phyloP scores from a whole-genome alignment of 257 asterid genomes.

The Solanum arcanum region DNA sequence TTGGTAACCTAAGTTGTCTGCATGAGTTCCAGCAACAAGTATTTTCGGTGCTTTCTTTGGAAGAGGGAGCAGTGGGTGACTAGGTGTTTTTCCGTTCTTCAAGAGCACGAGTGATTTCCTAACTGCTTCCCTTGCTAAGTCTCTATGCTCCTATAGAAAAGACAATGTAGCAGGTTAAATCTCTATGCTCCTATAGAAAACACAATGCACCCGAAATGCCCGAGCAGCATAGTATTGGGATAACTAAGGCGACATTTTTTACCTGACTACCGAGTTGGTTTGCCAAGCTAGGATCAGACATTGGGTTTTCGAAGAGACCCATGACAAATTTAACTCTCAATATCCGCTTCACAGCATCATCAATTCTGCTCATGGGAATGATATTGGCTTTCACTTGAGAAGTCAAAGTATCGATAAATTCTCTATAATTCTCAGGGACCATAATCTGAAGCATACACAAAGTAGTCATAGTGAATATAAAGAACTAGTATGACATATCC shows the following conservation, averaged over 20 bases:
- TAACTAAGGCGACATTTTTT: background rate
- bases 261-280: slow-evolving; percentile 48
- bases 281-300: slow-evolving; percentile 48
- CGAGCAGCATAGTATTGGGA: background rate
- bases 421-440: slow-evolving; percentile 45
- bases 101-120: slow-evolving; percentile 77
- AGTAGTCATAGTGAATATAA: background rate
- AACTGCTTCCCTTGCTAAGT: slow-evolving; percentile 89
- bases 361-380: slow-evolving; percentile 55
- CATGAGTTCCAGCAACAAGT: slow-evolving; percentile 75
- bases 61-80: slow-evolving; percentile 65
- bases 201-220: background rate
- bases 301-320: slow-evolving; percentile 44
- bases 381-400: slow-evolving; percentile 31
- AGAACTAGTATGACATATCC: background rate
- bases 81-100: slow-evolving; percentile 44
- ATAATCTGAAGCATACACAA: slow-evolving; percentile 24
- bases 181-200: slow-evolving; percentile 51
- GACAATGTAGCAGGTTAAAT: background rate
- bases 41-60: slow-evolving; percentile 55
- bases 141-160: slow-evolving; percentile 58
- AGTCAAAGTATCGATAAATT: slow-evolving; percentile 23
- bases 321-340: slow-evolving; percentile 57
- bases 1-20: slow-evolving; percentile 76
- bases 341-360: slow-evolving; percentile 53